These are phyloP conservation scores for Neobulgaria alba DNA, from an alignment of 2,329 filamentous ascomycete genomes.

Conservation along the genomic window DNA sequence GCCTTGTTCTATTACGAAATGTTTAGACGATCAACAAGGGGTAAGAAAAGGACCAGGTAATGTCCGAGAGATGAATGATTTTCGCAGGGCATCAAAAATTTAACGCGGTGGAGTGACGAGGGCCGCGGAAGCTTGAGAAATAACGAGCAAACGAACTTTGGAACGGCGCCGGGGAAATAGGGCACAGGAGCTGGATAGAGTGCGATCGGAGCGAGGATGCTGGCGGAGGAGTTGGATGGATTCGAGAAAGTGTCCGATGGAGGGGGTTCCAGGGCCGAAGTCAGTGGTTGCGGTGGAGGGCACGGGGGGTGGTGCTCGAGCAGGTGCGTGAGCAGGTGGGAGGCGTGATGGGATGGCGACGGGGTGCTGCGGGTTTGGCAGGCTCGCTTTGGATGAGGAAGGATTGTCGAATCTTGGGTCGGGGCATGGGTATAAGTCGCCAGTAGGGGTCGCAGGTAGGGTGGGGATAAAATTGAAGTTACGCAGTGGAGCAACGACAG, in stretches of 20 bases:
- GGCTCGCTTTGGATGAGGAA: constrained; percentile 9
- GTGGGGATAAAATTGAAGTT: constrained; percentile 10
- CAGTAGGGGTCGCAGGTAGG: neutral
- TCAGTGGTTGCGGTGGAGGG: constrained; percentile 7
- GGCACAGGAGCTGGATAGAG: constrained; percentile 15
- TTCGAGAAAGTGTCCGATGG: constrained; percentile 6
- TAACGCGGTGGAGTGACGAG: constrained; percentile 25
- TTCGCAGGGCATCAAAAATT: constrained; percentile 17
- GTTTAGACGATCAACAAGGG: constrained; percentile 16
- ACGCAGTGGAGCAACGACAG: constrained; percentile 18
- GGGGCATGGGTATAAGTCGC: neutral
- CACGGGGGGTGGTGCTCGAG: constrained; percentile 6
- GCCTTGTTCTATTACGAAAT: constrained; percentile 27
- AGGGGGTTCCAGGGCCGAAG: constrained; percentile 2
- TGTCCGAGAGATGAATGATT: constrained; percentile 26
- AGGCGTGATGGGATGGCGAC: neutral
- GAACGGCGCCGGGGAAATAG: constrained; percentile 16
- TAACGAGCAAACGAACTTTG: neutral
- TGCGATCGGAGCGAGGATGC: constrained; percentile 28
- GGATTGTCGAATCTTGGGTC: constrained; percentile 16
- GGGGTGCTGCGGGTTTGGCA: neutral
- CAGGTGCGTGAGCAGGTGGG: neutral
- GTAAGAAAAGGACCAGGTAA: constrained; percentile 23
- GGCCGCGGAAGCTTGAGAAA: constrained; percentile 17
- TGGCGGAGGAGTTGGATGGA: too few relatives aligned